Evolutionary conservation across 495 filamentous ascomycete genomes (phyloP).

Genomic region (Lasiosphaeriaceae sp.): DNA sequence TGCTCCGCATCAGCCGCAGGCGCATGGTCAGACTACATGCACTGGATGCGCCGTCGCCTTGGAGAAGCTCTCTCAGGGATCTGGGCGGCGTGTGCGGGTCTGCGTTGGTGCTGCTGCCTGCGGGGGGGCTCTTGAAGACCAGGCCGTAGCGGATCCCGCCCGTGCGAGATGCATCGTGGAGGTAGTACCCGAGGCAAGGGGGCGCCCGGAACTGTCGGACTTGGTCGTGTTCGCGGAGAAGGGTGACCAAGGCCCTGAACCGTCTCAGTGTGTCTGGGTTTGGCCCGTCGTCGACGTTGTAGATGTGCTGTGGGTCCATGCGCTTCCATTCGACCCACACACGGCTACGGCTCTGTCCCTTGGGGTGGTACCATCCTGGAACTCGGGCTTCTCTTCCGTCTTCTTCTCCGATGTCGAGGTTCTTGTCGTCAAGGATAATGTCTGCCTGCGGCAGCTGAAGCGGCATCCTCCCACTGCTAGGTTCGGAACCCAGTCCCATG

Average conservation of each 20-base stretch:
- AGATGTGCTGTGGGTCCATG: background rate
- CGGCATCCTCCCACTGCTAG: no score
- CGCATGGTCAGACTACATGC: background rate
- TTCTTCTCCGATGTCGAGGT: no score
- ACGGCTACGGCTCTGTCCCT: background rate
- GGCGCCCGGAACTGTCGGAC: background rate
- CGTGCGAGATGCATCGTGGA: background rate
- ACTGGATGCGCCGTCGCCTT: background rate
- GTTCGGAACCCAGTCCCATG: no score
- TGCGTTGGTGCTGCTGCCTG: no score
- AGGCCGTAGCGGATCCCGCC: slow-evolving; percentile 2
- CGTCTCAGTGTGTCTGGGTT: background rate
- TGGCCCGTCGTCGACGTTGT: background rate
- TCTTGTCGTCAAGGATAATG: no score
- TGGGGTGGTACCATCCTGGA: background rate
- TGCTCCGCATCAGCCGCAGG: background rate
- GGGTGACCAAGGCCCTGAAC: background rate
- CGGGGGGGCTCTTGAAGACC: background rate
- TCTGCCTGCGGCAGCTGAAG: no score
- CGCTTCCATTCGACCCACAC: slow-evolving; percentile 1
- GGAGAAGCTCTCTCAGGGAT: background rate
- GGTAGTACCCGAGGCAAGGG: slow-evolving; percentile 1
- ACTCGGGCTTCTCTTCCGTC: no score
- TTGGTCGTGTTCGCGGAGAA: slow-evolving; percentile 3
- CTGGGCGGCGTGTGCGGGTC: background rate